phyloP scores from a whole-genome alignment of 495 filamentous ascomycete species.

The Usnea hakonensis region DNA sequence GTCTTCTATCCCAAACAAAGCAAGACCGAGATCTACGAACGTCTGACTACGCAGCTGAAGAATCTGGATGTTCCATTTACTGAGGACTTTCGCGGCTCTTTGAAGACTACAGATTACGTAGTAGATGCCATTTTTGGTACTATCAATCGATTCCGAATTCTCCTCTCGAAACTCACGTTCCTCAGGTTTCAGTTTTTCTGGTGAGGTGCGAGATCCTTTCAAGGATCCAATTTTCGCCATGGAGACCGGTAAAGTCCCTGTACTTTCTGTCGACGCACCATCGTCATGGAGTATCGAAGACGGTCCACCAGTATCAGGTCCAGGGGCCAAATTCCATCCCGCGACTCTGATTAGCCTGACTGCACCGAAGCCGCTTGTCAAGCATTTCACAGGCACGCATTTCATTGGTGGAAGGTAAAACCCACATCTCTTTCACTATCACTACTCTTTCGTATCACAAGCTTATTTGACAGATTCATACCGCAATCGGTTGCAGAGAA shows the following conservation, averaged over 20 bases:
- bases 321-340: conserved; percentile 74
- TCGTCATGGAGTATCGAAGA: conserved; percentile 87
- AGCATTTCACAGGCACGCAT: conserved; percentile 74
- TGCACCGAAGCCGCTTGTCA: conserved; percentile 88
- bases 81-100: conserved; percentile 56
- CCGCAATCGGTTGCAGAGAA: conserved; percentile 71
- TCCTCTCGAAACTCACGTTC: background rate
- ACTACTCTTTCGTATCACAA: background rate
- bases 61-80: conserved; percentile 81
- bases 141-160: background rate
- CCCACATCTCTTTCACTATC: conserved; percentile 18
- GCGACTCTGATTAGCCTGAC: conserved; percentile 76
- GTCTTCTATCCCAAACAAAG: conserved; percentile 89
- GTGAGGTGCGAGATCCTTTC: conserved; percentile 85
- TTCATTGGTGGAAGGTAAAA: conserved; percentile 72
- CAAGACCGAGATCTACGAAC: conserved; percentile 86
- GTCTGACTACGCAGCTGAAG: conserved; percentile 73
- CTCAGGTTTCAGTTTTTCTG: conserved; percentile 84
- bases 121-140: conserved; percentile 89
- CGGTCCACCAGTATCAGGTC: conserved; percentile 70
- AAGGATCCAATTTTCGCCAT: conserved; percentile 69
- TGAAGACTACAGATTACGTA: conserved; percentile 65
- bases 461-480: conserved; percentile 56
- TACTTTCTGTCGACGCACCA: conserved; percentile 85
- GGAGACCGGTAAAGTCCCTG: conserved; percentile 60